Evolutionary conservation across 1,284 basidiomycete species (phyloP).

Genomic region (Puccinia polysora): DNA sequence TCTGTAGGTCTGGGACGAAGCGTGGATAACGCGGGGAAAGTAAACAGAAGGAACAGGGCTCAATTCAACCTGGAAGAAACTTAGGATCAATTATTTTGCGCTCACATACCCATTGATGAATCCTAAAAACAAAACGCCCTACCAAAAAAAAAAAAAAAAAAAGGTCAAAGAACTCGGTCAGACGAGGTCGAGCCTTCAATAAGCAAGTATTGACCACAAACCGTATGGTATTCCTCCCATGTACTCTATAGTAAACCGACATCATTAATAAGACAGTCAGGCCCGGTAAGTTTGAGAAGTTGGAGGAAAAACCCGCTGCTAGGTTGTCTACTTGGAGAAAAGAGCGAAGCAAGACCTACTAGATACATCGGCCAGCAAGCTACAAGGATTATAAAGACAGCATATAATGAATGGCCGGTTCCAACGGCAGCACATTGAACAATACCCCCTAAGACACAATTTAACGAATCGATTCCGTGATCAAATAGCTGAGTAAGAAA

Average conservation of each 20-base stretch:
- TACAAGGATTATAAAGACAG: conserved; percentile 37
- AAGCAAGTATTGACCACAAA: not conserved
- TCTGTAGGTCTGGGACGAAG: conserved; percentile 19
- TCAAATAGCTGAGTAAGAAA: conserved; percentile 27
- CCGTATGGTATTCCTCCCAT: conserved; percentile 43
- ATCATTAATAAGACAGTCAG: not conserved
- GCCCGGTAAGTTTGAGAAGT: not conserved
- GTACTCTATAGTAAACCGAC: conserved; percentile 17
- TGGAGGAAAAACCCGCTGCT: not conserved
- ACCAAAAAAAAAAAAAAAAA: not conserved
- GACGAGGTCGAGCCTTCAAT: too few relatives aligned
- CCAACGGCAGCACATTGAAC: conserved; percentile 38
- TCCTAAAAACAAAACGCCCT: conserved; percentile 41
- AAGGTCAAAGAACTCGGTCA: not conserved
- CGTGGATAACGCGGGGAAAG: not conserved
- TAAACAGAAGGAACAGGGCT: not conserved
- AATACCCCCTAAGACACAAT: conserved; percentile 38
- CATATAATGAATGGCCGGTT: conserved; percentile 35
- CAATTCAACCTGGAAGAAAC: not conserved
- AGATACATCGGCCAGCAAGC: conserved; percentile 43
- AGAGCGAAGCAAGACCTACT: not conserved
- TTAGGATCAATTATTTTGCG: not conserved
- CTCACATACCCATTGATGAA: conserved; percentile 35
- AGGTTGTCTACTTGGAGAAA: not conserved
- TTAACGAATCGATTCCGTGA: conserved; percentile 41